Evolutionary conservation across 768 basidiomycete genomes (phyloP).

Genomic region (Suillus fuscotomentosus): DNA sequence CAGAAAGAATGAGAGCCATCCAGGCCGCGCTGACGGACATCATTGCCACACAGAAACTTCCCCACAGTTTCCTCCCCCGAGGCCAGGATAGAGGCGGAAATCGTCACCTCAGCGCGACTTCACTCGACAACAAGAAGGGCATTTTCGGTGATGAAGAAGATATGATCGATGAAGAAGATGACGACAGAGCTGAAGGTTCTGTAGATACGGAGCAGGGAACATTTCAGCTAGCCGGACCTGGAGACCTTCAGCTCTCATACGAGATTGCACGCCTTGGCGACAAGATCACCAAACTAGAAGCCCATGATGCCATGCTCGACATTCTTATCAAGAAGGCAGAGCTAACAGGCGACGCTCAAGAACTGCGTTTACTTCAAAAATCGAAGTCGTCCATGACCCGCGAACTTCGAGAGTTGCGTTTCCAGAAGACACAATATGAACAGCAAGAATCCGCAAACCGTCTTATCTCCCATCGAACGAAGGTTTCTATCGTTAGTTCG

Average conservation of each 20-base stretch:
- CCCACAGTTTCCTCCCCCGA: constrained; percentile 19
- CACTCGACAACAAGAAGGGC: constrained; percentile 26
- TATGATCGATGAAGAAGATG: constrained; percentile 48
- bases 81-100: constrained; percentile 8
- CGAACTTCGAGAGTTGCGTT: constrained; percentile 80
- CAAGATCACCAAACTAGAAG: constrained; percentile 72
- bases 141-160: constrained; percentile 37
- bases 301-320: constrained; percentile 82
- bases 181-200: constrained; percentile 22
- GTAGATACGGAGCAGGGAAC: constrained; percentile 43
- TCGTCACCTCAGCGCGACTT: constrained; percentile 9
- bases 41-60: constrained; percentile 77
- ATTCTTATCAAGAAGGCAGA: constrained; percentile 94
- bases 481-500: constrained; percentile 81
- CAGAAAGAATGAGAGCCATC: constrained; percentile 91
- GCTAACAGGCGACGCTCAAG: constrained; percentile 84
- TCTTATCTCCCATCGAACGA: constrained; percentile 79
- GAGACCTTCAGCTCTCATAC: constrained; percentile 83
- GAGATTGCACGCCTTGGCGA: constrained; percentile 80
- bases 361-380: constrained; percentile 76
- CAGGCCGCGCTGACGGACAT: constrained; percentile 96
- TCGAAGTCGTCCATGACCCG: constrained; percentile 80
- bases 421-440: constrained; percentile 92
- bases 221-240: constrained; percentile 80
- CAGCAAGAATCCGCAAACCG: constrained; percentile 92